phyloP scores from a whole-genome alignment of 208 protist genomes.

The Ichthyophonus hoferi region DNA sequence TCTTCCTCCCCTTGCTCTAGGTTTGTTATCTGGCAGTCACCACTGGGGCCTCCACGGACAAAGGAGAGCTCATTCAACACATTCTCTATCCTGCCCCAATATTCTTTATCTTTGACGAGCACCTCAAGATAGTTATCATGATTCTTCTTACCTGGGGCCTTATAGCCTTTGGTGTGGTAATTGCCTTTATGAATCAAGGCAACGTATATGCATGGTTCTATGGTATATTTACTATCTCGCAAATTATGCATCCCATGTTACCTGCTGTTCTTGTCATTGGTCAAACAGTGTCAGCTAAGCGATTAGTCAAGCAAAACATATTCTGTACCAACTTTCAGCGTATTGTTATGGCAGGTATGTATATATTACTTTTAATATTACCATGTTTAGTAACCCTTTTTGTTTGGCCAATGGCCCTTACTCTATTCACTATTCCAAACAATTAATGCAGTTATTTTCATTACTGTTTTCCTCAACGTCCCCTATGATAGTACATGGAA shows the following conservation, averaged over 20 bases:
- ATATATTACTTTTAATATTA: no score
- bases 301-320: not conserved
- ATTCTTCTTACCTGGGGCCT: not conserved
- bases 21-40: not conserved
- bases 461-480: no score
- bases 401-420: no score
- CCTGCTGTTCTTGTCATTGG: constrained; percentile 15
- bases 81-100: constrained; percentile 14
- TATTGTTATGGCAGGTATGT: constrained; percentile 75
- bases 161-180: not conserved
- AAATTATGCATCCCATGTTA: constrained; percentile 5
- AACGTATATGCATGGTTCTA: constrained; percentile 1
- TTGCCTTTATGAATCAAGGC: not conserved
- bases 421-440: no score
- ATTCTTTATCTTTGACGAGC: constrained; percentile 19
- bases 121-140: constrained; percentile 2
- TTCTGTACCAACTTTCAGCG: constrained; percentile 17
- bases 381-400: no score
- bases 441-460: no score
- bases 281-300: not conserved
- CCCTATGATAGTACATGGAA: no score
- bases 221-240: constrained; percentile 17
- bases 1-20: no score
- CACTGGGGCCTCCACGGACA: not conserved
- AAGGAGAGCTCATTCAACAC: not conserved